These are phyloP conservation scores for Mimosa bimucronata DNA, from an alignment of 306 rosid species.

Conservation along the genomic window DNA sequence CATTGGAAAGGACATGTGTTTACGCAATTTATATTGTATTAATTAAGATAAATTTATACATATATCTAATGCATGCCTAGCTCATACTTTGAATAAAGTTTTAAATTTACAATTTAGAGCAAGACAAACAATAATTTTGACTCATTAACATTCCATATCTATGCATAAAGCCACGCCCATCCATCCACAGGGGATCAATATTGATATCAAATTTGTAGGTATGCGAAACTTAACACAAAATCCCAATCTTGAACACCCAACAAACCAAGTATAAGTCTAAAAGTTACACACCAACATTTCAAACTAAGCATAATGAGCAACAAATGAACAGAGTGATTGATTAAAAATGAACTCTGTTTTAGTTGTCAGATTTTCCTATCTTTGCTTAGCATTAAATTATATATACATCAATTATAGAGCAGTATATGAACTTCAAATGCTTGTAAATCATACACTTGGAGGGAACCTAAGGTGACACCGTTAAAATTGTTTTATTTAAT, in stretches of 20 bases:
- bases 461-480: not conserved
- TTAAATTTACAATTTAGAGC: no score
- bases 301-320: not conserved
- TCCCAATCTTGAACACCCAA: slow-evolving; percentile 4
- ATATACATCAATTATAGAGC: not conserved
- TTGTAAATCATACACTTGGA: not conserved
- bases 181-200: not conserved
- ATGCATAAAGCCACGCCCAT: no score
- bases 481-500: not conserved
- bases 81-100: no score
- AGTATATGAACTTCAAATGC: not conserved
- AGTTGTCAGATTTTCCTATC: not conserved
- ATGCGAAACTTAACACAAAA: not conserved
- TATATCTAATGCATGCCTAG: no score
- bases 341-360: not conserved
- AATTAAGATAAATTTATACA: not conserved
- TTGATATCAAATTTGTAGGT: not conserved
- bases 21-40: not conserved
- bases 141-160: no score
- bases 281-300: not conserved
- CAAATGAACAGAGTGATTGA: not conserved
- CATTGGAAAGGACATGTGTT: not conserved
- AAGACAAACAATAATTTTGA: no score
- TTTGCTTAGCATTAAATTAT: no score
- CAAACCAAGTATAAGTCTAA: not conserved